Conservation (phyloP, 495 filamentous ascomycete genomes). For the Trichoderma asperelloides region DNA sequence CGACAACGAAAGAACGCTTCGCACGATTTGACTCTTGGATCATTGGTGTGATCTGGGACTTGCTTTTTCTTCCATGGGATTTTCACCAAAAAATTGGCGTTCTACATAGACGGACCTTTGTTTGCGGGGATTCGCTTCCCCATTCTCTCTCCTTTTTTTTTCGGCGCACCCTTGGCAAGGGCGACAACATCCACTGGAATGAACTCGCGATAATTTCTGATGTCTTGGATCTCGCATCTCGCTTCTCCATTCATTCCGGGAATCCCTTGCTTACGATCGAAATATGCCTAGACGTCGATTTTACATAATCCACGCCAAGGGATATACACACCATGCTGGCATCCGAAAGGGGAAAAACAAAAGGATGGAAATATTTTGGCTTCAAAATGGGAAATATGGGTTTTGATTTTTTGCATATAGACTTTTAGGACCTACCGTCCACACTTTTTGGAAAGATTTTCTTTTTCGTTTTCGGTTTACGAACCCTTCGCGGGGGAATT, state of each 20-base stretch:
- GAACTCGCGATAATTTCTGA: neutral
- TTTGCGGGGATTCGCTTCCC: conserved; percentile 16
- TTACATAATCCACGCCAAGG: neutral
- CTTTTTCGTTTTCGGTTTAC: neutral
- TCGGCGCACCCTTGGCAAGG: conserved; percentile 1
- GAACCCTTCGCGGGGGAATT: neutral
- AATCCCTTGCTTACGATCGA: neutral
- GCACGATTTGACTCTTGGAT: conserved; percentile 19
- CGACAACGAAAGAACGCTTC: conserved; percentile 14
- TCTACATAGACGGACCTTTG: conserved; percentile 5
- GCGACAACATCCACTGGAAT: neutral
- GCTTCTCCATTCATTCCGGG: neutral
- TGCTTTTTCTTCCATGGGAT: conserved; percentile 16
- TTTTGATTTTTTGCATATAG: conserved; percentile 4
- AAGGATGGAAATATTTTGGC: neutral
- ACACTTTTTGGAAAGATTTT: neutral
- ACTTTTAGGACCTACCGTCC: neutral
- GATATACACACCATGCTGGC: neutral
- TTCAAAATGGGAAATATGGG: neutral
- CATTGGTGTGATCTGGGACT: conserved; percentile 16
- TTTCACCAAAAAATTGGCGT: conserved; percentile 12
- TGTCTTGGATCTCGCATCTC: neutral
- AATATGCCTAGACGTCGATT: neutral
- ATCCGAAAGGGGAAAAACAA: neutral
- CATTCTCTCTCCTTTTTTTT: neutral